phyloP scores from a whole-genome alignment of 371 early-diverging fungal species.

The Nematocida displodere region DNA sequence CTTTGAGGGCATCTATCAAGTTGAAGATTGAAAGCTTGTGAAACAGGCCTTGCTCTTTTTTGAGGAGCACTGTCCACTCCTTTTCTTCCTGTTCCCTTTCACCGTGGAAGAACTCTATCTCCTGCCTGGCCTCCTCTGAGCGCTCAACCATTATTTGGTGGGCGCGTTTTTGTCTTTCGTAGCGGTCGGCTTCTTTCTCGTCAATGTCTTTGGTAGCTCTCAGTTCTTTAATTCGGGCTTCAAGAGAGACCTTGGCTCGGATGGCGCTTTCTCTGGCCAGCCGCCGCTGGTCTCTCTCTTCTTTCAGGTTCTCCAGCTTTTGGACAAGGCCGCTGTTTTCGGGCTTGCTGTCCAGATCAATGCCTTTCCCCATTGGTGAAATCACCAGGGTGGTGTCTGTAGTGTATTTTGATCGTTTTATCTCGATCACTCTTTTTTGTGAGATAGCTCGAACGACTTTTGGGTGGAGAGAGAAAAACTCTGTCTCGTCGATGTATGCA shows the following conservation, averaged over 20 bases:
- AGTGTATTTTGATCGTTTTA: slow-evolving; percentile 62
- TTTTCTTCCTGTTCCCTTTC: slow-evolving; percentile 21
- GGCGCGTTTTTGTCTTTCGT: slow-evolving; percentile 12
- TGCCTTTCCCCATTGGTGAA: slow-evolving; percentile 40
- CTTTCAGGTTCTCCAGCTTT: slow-evolving; percentile 30
- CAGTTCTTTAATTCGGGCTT: slow-evolving; percentile 22
- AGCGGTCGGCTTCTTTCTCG: background rate
- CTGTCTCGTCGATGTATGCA: slow-evolving; percentile 39
- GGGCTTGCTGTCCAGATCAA: slow-evolving; percentile 36
- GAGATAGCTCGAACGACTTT: slow-evolving; percentile 56
- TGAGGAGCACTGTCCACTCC: background rate
- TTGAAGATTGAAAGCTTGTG: background rate
- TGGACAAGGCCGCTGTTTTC: slow-evolving; percentile 31
- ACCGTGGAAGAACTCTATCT: background rate
- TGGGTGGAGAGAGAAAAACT: slow-evolving; percentile 54
- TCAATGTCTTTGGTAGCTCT: slow-evolving; percentile 4
- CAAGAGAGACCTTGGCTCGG: background rate
- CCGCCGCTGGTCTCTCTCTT: slow-evolving; percentile 44
- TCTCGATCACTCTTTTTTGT: slow-evolving; percentile 58
- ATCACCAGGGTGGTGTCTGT: slow-evolving; percentile 42
- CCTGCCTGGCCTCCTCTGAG: slow-evolving; percentile 9
- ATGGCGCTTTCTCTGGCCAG: slow-evolving; percentile 30
- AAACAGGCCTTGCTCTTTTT: background rate
- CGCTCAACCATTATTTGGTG: slow-evolving; percentile 14
- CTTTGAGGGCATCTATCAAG: background rate